A percentile compares a stretch with the other conserved stretches of the same genome.
Evolutionary conservation across 225 moss, liverwort and hornwort species (phyloP).

Genomic region (Marchantia paleacea): DNA sequence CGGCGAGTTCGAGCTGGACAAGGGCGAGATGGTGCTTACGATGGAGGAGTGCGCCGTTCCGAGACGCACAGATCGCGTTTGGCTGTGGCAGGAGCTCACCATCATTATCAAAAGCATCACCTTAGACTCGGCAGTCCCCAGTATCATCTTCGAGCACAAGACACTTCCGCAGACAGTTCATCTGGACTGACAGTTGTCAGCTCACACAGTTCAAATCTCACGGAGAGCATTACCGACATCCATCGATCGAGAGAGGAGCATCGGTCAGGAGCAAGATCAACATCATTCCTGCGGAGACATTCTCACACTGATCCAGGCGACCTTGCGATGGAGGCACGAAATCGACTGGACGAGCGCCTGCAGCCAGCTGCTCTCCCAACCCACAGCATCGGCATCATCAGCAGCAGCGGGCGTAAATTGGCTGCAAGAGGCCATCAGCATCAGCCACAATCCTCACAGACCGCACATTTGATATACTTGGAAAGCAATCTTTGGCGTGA

Average conservation of each 20-base stretch:
- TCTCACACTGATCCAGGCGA: constrained; percentile 50
- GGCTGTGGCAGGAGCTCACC: constrained; percentile 51
- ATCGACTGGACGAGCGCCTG: constrained; percentile 77
- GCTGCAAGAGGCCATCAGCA: neutral
- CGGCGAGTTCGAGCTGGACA: constrained; percentile 66
- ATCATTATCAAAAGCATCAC: constrained; percentile 65
- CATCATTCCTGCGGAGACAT: constrained; percentile 57
- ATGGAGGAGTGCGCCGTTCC: constrained; percentile 23
- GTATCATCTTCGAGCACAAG: constrained; percentile 45
- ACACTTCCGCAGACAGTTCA: constrained; percentile 62
- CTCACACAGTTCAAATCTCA: constrained; percentile 42
- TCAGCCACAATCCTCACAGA: constrained; percentile 23
- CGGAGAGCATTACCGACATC: constrained; percentile 27
- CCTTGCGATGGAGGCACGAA: constrained; percentile 77
- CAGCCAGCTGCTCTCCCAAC: constrained; percentile 56
- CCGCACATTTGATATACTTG: constrained; percentile 52
- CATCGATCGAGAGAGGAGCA: constrained; percentile 46
- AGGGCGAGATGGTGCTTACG: constrained; percentile 58
- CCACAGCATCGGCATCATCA: constrained; percentile 43
- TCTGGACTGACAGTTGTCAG: constrained; percentile 40
- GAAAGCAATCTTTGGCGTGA: constrained; percentile 64
- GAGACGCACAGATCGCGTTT: constrained; percentile 47
- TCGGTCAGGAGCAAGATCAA: constrained; percentile 47
- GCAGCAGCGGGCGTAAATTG: constrained; percentile 7
- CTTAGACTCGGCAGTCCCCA: constrained; percentile 51